Base-by-base conservation (phyloP, 176 grass and related monocot species). In the Triticum timopheevii region DNA sequence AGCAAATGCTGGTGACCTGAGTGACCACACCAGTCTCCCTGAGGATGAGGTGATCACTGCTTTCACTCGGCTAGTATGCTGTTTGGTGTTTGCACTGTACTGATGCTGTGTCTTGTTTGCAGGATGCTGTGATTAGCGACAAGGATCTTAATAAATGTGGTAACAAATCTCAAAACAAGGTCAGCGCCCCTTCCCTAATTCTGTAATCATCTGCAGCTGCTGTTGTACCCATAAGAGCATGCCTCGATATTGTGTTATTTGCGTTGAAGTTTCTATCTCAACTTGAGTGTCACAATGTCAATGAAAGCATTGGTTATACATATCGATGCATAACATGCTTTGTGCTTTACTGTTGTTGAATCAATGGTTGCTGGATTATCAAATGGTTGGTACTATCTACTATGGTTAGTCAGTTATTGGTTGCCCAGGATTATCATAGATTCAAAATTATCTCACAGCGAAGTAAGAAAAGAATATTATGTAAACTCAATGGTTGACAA, bases 21-120 rank as follows among this genome's bases (percentile, higher is more conserved):
- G 81, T 65, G 27, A 19, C 10, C 68, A 73, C 61, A 74, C 34
- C 68, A 81, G 80, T 84, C 31, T 54, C 77, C 50, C 30, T 31
- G 47, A 66, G 54, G 81, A 89, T 66, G 52, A 90, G 72, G 95
- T 92, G 62, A 73, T 25, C 27, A 61, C 61, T 76, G 49, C 17
- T 82, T 54, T 82, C 58, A 24, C 65, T 80, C 62, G 6, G 65
- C 65, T 66, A 36, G 10, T 44, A 42, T 71, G 49, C 27, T 58
- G 79, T 79, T 34, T 56, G 28, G 7, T 56, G 9, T 22, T 34
- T 56, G 16, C 11, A 33, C 45, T 58, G 74, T 82, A 71, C 75
- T 83, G 13, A 86, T 70, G 38, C 5, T 30, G 39, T 52, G 13
- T 13, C 33, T 74, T 70, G 31, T 38, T 65, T 58, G 69, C 63